Conservation (phyloP, 495 filamentous ascomycete species). For the Lichenothelia convexa region DNA sequence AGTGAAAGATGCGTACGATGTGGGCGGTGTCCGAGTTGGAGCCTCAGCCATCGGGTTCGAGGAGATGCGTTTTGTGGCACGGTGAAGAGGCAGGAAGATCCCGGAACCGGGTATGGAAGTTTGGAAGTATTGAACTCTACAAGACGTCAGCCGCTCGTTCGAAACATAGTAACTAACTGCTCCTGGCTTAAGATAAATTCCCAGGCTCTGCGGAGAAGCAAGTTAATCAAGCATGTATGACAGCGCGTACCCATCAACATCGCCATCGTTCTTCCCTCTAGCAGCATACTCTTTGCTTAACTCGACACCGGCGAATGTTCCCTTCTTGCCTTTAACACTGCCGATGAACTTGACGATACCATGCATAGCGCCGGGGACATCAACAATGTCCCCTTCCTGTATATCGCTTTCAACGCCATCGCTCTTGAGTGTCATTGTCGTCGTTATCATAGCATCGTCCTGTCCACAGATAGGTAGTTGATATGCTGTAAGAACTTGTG, state of each 20-base stretch:
- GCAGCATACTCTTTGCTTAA: conserved; percentile 59
- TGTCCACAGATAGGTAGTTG: too few relatives aligned
- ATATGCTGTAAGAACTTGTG: too few relatives aligned
- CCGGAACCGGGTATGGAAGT: conserved; percentile 64
- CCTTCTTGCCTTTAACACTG: conserved; percentile 70
- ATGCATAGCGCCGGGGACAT: conserved; percentile 88
- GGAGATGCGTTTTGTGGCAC: conserved; percentile 52
- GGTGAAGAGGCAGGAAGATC: conserved; percentile 86
- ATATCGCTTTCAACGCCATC: too few relatives aligned
- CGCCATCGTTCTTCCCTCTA: conserved; percentile 87
- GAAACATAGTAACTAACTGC: too few relatives aligned
- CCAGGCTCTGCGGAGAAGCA: not conserved
- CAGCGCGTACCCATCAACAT: conserved; percentile 71
- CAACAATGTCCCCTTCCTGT: conserved; percentile 84
- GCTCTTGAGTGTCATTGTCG: too few relatives aligned
- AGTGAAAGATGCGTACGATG: conserved; percentile 36
- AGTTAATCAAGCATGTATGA: not conserved
- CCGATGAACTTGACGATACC: conserved; percentile 84
- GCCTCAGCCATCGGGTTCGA: conserved; percentile 36
- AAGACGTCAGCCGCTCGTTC: conserved; percentile 9
- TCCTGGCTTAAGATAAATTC: too few relatives aligned
- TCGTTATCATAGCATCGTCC: too few relatives aligned
- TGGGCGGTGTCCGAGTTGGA: conserved; percentile 50
- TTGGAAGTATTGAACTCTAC: conserved; percentile 62
- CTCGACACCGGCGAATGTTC: conserved; percentile 89